Conservation (phyloP, 2,329 filamentous ascomycete species). For the Westerdykella ornata region DNA sequence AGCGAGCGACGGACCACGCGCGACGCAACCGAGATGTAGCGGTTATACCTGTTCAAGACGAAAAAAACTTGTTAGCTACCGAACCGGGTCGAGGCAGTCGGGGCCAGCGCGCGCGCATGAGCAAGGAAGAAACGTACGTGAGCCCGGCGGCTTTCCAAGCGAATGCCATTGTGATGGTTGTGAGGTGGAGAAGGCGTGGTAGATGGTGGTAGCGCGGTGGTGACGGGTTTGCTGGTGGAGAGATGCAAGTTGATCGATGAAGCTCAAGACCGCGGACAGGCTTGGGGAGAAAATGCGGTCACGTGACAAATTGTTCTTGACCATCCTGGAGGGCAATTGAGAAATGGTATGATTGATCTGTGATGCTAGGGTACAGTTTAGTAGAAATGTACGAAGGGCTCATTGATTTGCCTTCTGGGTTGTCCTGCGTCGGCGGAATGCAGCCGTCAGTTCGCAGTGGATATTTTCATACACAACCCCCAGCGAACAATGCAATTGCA, state of each 20-base stretch:
- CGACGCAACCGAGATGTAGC: slow-evolving; percentile 92
- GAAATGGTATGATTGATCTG: too few relatives aligned
- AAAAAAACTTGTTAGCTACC: slow-evolving; percentile 8
- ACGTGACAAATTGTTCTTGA: slow-evolving; percentile 12
- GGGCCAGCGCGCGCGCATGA: slow-evolving; percentile 7
- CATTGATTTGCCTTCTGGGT: too few relatives aligned
- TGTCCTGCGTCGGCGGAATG: too few relatives aligned
- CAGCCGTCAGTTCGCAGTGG: too few relatives aligned
- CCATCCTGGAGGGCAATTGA: neutral
- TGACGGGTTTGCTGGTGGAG: slow-evolving; percentile 17
- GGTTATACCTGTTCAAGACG: slow-evolving; percentile 82
- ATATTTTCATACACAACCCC: too few relatives aligned
- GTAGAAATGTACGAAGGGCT: too few relatives aligned
- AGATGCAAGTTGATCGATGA: slow-evolving; percentile 22
- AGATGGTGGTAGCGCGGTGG: slow-evolving; percentile 16
- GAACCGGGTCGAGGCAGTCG: slow-evolving; percentile 15
- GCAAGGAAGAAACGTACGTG: slow-evolving; percentile 71
- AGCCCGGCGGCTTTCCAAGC: slow-evolving; percentile 98
- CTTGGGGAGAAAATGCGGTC: slow-evolving; percentile 8
- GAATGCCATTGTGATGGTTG: slow-evolving; percentile 73
- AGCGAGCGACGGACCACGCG: slow-evolving; percentile 92
- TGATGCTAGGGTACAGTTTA: too few relatives aligned
- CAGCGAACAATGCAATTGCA: too few relatives aligned
- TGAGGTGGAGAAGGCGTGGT: slow-evolving; percentile 17
- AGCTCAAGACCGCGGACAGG: slow-evolving; percentile 18